Evolutionary conservation across 2,329 filamentous ascomycete genomes (phyloP).

Genomic region (Emergomyces orientalis): DNA sequence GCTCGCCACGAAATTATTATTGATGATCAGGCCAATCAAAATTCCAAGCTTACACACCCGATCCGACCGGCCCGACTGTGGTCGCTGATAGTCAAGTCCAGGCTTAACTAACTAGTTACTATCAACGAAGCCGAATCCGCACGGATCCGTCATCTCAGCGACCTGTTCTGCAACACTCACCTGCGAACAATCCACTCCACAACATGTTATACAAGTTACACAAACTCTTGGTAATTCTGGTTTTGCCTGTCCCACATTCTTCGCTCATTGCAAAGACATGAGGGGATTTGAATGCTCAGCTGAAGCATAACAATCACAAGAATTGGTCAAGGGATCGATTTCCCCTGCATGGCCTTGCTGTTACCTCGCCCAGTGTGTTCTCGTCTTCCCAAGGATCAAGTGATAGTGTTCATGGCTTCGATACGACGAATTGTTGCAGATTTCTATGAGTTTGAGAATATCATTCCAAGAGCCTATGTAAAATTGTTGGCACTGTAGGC

Average conservation of each 20-base stretch:
- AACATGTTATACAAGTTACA: not conserved
- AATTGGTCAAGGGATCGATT: not conserved
- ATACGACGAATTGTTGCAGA: not conserved
- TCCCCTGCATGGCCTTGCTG: not conserved
- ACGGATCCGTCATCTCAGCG: too few relatives aligned
- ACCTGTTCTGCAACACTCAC: not conserved
- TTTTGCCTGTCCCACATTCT: not conserved
- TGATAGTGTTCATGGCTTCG: not conserved
- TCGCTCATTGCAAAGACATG: not conserved
- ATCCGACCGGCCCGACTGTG: not conserved
- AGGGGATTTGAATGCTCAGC: not conserved
- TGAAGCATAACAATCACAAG: not conserved
- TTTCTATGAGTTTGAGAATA: too few relatives aligned
- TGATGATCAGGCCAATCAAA: not conserved
- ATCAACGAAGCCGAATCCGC: not conserved
- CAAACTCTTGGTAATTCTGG: not conserved
- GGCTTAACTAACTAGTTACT: too few relatives aligned
- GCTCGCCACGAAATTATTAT: not conserved
- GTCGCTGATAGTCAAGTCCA: not conserved
- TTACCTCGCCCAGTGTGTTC: not conserved
- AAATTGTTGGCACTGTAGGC: too few relatives aligned
- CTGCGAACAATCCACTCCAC: not conserved
- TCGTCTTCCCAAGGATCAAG: not conserved
- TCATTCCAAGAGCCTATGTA: not conserved
- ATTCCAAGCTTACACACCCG: too few relatives aligned